Base-by-base conservation (phyloP, 768 basidiomycete species). In the Pisolithus marmoratus region DNA sequence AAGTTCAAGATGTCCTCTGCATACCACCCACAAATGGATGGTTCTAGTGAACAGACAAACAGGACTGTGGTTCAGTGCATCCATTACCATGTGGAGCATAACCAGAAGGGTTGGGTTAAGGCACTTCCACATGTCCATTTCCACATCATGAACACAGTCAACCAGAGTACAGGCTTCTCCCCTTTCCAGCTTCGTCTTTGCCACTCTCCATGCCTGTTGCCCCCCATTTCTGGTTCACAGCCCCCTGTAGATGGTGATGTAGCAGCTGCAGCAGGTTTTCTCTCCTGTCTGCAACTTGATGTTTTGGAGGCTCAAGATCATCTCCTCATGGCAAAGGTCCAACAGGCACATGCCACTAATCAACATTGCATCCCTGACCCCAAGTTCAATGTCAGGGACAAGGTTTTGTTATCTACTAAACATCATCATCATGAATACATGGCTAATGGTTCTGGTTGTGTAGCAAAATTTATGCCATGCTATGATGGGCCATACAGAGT, bases 391-490 rank as follows among this genome's bases (percentile, higher is more conserved):
- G 31, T 34, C 12, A 14, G 31, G 31, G 31, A 34, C 31, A 34
- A 34, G 31, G 31, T 34, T 34, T 12, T 14, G 31, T 15, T 34
- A 15, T 34, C 31, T 12, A 34, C 14, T 3, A 34, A 34, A 14
- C 31, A 34, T 37, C 53, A 62, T 0, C 31, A 58, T 0, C 43
- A 54, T 2, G 60, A 70, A 1, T 75, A 69, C 49, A 59, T 59
- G 23, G n/a, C 47, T 0, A 36, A 38, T 0, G 64, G 67, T 0
- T 57, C 64, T 2, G 60, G 64, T 4, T 57, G 63, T 0, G 71
- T 70, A 0, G 72, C 71, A 0, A 78, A 79, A 46, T 75, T 76
- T 49, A 70, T 78, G 62, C 70, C 72, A 0, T 50, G 60, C 0
- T 70, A 45, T 17, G 69, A 76, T 48, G 63, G 71, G 0, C 68